Conservation (phyloP, 768 basidiomycete species). For the Kwoniella botswanensis region DNA sequence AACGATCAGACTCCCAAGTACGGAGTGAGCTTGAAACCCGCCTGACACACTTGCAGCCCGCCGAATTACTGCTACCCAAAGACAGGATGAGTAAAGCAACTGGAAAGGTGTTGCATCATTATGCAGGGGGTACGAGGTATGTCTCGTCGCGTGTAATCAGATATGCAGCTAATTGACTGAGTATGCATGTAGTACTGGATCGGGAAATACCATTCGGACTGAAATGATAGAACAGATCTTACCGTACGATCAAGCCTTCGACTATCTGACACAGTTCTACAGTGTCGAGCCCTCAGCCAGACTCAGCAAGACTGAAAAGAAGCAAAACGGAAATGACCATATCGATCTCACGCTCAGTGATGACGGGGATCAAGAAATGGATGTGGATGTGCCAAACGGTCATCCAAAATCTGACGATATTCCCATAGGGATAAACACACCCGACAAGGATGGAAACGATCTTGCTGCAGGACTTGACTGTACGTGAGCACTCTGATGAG, state of each 20-base stretch:
- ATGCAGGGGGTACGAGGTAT: conserved; percentile 65
- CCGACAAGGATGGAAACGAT: conserved; percentile 22
- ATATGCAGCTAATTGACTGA: neutral
- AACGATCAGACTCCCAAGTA: conserved; percentile 71
- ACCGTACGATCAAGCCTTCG: conserved; percentile 73
- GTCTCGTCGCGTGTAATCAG: neutral
- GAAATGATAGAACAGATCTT: conserved; percentile 68
- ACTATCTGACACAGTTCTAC: conserved; percentile 51
- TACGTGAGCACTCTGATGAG: conserved; percentile 6
- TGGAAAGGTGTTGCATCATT: conserved; percentile 74
- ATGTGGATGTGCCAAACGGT: conserved; percentile 4
- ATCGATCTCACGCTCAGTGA: conserved; percentile 26
- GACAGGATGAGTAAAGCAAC: conserved; percentile 70
- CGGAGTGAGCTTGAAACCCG: conserved; percentile 89
- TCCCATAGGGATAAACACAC: no score
- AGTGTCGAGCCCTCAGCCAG: neutral
- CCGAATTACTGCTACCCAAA: conserved; percentile 74
- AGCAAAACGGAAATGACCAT: conserved; percentile 10
- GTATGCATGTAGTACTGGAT: conserved; percentile 25
- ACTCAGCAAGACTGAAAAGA: neutral
- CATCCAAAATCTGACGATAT: neutral
- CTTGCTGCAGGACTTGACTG: conserved; percentile 40
- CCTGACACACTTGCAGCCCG: conserved; percentile 79
- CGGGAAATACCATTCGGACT: conserved; percentile 61
- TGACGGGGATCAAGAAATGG: conserved; percentile 18